A percentile compares a stretch with the other conserved stretches of the same genome.
phyloP scores from a whole-genome alignment of 2,329 filamentous ascomycete species.

The Fusarium sp. region DNA sequence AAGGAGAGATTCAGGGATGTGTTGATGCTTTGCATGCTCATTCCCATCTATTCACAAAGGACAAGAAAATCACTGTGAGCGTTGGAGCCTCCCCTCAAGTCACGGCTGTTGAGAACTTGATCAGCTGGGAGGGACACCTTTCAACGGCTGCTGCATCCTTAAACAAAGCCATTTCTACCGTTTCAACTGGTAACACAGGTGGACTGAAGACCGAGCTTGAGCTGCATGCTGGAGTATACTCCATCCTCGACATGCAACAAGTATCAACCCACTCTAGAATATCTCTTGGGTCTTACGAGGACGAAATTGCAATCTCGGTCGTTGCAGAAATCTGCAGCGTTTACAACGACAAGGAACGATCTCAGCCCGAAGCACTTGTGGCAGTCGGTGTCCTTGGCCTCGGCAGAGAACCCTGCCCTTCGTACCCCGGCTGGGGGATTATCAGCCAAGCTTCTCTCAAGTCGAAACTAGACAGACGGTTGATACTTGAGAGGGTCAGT shows the following conservation, averaged over 20 bases:
- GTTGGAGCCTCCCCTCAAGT: conserved; percentile 55
- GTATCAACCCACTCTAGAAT: conserved; percentile 67
- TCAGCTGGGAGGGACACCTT: neutral
- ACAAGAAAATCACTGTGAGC: conserved; percentile 47
- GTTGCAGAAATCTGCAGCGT: conserved; percentile 74
- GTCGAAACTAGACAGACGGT: conserved; percentile 36
- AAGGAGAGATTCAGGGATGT: conserved; percentile 52
- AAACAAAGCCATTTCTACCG: neutral
- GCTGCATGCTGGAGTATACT: conserved; percentile 77
- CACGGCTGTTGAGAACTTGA: conserved; percentile 48
- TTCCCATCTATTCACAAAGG: conserved; percentile 19
- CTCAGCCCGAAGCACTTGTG: conserved; percentile 67
- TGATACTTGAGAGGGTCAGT: conserved; percentile 74
- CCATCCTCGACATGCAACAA: conserved; percentile 76
- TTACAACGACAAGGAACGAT: conserved; percentile 61
- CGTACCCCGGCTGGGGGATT: conserved; percentile 74
- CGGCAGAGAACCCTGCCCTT: conserved; percentile 73
- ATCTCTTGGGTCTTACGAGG: conserved; percentile 49
- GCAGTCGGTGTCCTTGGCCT: conserved; percentile 72
- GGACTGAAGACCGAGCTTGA: conserved; percentile 60
- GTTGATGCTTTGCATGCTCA: conserved; percentile 43
- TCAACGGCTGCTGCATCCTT: conserved; percentile 19
- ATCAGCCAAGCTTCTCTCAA: conserved; percentile 58
- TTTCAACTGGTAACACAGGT: neutral
- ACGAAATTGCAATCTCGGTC: conserved; percentile 70